phyloP scores from a whole-genome alignment of 2,329 filamentous ascomycete genomes.

The Venturia aucupariae region DNA sequence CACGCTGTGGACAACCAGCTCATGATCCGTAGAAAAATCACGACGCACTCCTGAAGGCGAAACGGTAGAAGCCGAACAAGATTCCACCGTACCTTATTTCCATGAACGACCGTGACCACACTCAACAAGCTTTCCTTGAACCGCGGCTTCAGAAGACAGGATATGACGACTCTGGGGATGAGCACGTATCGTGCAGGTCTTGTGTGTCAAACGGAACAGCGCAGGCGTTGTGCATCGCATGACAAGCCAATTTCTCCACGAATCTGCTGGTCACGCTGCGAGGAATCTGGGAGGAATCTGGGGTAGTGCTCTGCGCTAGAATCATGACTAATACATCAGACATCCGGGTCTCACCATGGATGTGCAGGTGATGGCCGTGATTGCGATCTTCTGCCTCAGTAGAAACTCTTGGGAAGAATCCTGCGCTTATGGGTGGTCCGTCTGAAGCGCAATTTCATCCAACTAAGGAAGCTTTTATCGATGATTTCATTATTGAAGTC shows the following conservation, averaged over 20 bases:
- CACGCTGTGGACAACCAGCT: neutral
- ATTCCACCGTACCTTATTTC: no score
- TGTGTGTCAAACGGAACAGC: neutral
- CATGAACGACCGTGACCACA: no score
- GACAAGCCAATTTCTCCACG: neutral
- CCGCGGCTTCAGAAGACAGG: neutral
- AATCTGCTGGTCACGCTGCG: no score
- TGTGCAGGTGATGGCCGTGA: neutral
- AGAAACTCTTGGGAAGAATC: neutral
- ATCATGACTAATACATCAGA: neutral
- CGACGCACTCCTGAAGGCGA: no score
- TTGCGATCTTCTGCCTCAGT: neutral
- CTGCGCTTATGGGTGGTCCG: neutral
- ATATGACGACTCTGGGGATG: no score
- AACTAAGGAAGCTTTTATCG: neutral
- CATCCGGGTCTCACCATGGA: neutral
- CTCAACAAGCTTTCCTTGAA: neutral
- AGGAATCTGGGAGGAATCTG: no score
- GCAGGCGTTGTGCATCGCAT: no score
- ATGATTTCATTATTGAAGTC: neutral
- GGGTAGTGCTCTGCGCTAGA: no score
- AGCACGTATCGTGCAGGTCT: neutral
- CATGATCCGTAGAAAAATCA: neutral
- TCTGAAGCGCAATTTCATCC: neutral
- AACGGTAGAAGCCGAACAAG: no score